Evolutionary conservation across 148 eudicot species (phyloP).

Genomic region (Pharnaceum exiguum): DNA sequence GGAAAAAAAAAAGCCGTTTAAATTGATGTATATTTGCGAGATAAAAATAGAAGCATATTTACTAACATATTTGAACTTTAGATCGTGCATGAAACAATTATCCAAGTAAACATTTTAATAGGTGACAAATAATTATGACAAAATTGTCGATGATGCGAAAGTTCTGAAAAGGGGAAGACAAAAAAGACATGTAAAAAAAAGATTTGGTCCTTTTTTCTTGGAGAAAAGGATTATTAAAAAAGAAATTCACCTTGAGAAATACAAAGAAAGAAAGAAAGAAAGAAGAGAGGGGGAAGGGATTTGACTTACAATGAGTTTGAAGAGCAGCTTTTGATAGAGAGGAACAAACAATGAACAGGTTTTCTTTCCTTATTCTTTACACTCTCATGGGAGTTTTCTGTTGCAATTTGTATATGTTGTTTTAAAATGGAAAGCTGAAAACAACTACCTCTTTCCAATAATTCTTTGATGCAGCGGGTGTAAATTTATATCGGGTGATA

Average conservation of each 20-base stretch:
- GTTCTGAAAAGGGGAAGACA: no score
- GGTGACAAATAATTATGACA: no score
- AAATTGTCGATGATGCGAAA: no score
- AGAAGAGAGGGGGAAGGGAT: neutral
- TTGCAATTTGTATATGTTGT: neutral
- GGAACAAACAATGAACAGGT: neutral
- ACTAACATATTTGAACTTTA: no score
- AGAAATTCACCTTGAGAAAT: neutral
- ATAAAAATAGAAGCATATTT: no score
- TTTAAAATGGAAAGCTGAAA: conserved; percentile 3
- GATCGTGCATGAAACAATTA: no score
- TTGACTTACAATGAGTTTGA: conserved; percentile 29
- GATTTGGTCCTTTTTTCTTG: neutral
- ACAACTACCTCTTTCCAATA: neutral
- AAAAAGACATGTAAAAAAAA: neutral
- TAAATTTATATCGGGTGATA: no score
- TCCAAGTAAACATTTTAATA: no score
- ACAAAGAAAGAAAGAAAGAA: neutral
- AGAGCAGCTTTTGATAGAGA: conserved; percentile 25
- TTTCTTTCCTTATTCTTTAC: neutral
- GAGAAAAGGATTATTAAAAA: neutral
- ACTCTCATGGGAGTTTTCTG: neutral
- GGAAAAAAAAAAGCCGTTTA: no score
- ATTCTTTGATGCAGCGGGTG: neutral
- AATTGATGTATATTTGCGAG: no score